phyloP scores from a whole-genome alignment of 805 yeast species.

The Lipomyces mesembrius region DNA sequence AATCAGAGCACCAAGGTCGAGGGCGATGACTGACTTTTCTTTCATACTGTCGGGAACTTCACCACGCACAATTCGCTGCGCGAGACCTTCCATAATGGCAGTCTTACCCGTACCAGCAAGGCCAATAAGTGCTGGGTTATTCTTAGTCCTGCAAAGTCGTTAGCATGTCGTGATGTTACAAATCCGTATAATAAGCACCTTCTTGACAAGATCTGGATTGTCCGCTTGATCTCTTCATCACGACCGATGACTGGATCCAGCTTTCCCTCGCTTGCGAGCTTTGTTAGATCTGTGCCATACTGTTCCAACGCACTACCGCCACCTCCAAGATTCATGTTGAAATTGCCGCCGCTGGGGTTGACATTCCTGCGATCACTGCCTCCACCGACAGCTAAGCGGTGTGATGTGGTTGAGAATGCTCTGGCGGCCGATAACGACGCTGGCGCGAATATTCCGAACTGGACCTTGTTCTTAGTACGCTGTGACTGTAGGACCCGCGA shows the following conservation, averaged over 20 bases:
- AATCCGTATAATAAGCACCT: conserved; percentile 46
- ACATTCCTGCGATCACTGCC: conserved; percentile 11
- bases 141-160: conserved; percentile 60
- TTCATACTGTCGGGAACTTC: conserved; percentile 96
- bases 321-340: conserved; percentile 53
- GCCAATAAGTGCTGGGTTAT: conserved; percentile 93
- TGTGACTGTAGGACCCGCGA: neutral
- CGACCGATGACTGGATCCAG: conserved; percentile 97
- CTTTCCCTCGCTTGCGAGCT: conserved; percentile 84
- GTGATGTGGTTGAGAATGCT: conserved; percentile 16
- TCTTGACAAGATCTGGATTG: conserved; percentile 88
- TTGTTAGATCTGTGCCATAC: conserved; percentile 84
- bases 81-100: conserved; percentile 94
- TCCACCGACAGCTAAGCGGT: conserved; percentile 10
- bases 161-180: neutral
- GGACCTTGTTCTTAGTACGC: neutral
- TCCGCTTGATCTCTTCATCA: conserved; percentile 91
- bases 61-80: conserved; percentile 86
- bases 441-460: neutral
- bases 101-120: conserved; percentile 99
- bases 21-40: conserved; percentile 77
- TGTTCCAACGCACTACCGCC: conserved; percentile 66
- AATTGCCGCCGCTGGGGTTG: conserved; percentile 30
- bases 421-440: conserved; percentile 4
- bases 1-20: conserved; percentile 86